Evolutionary conservation across 768 basidiomycete genomes (phyloP), one percentile per base, ranked within the genome.

Genomic region (Suillus clintonianus): DNA sequence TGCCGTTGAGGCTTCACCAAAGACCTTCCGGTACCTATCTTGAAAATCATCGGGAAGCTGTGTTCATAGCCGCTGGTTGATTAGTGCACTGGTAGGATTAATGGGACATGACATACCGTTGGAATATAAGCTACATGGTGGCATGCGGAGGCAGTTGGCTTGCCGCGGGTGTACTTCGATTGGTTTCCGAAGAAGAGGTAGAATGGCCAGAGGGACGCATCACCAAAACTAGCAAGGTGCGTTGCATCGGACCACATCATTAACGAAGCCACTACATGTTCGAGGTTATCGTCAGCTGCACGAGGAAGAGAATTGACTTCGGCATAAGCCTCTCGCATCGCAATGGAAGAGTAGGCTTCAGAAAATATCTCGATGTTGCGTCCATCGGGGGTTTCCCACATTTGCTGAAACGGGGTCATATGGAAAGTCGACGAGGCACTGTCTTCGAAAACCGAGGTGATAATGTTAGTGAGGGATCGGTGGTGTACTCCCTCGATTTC

Each of bases 171-270:
- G 13, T 71, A 71, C 19, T 71, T 71, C 0, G 69, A 70, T 5
- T 68, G 60, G 7, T 70, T 71, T 1, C 64, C 62, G 32, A 70
- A 64, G 17, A 51, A 68, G 0, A 71, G 30, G 32, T 75, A 76
- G 0, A 72, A 24, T 5, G 74, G 74, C 72, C 75, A 76, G 0
- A 74, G 53, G 5, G 60, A 67, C 27, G 71, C 69, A 2, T 70
- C 59, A 2, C 79, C 74, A 65, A 79, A 75, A 8, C 64, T 67
- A 0, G 71, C 50, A 0, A 74, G 70, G 9, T 73, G 71, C 0
- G 70, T 75, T 0, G 66, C 59, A 30, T 75, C 74, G 0, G 74
- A 75, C 67, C 71, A 74, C 3, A 69, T 19, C 71, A 72, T 72
- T 0, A 73, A 11, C 0, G 61, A 47, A 0, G 53, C 36, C 17